phyloP scores from a whole-genome alignment of 179 eudicot species.

The Amaranthus tricolor region DNA sequence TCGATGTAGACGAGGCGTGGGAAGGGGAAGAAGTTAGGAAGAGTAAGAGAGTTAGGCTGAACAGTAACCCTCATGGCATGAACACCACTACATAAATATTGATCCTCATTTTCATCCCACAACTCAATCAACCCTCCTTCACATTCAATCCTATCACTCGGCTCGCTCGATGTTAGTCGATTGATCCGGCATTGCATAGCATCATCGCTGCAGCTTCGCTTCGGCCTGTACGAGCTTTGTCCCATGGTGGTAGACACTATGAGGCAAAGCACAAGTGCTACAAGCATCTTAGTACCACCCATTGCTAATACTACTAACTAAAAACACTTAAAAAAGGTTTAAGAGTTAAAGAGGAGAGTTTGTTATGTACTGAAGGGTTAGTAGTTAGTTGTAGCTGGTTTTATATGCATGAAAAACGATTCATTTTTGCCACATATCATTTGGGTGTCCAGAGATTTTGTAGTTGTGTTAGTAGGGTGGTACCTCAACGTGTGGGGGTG shows the following conservation, averaged over 20 bases:
- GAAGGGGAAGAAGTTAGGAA: conserved; percentile 59
- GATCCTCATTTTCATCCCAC: conserved; percentile 61
- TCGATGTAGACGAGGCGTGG: conserved; percentile 63
- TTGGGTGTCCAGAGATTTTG: conserved; percentile 12
- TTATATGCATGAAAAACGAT: conserved; percentile 18
- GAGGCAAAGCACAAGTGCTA: conserved; percentile 38
- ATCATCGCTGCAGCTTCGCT: conserved; percentile 21
- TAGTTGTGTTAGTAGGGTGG: conserved; percentile 6
- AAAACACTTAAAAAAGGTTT: conserved; percentile 6
- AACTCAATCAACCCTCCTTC: conserved; percentile 61
- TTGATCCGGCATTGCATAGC: conserved; percentile 55
- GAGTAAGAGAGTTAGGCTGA: conserved; percentile 46
- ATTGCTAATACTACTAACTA: no score
- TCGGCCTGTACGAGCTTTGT: conserved; percentile 8
- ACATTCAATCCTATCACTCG: conserved; percentile 37
- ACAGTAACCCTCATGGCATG: conserved; percentile 43
- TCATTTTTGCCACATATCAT: conserved; percentile 31
- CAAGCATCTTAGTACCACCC: conserved; percentile 36
- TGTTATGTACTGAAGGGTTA: neutral
- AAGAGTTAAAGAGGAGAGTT: neutral
- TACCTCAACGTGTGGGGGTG: conserved; percentile 23
- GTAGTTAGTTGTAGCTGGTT: neutral
- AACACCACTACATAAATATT: conserved; percentile 68
- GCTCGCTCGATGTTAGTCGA: conserved; percentile 40
- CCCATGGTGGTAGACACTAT: conserved; percentile 28